Evolutionary conservation across 1,139 yeast species (phyloP).

Genomic region (Suhomyces choctaworum): DNA sequence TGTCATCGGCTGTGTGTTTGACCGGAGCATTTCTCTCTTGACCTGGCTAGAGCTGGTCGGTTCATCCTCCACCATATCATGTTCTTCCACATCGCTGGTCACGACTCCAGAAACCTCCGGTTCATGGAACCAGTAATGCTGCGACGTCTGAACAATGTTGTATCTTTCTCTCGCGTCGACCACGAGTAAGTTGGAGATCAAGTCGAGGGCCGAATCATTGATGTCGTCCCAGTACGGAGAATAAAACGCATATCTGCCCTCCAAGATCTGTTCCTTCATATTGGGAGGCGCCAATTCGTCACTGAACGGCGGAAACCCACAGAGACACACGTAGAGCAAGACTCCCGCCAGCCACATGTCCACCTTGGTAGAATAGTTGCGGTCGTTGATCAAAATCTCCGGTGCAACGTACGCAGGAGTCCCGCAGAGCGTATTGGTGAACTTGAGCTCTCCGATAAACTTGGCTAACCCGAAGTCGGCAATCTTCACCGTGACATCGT

Average conservation of each 20-base stretch:
- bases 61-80: conserved; percentile 11
- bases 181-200: conserved; percentile 60
- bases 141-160: conserved; percentile 50
- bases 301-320: conserved; percentile 85
- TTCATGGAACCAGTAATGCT: conserved; percentile 59
- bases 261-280: conserved; percentile 70
- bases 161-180: conserved; percentile 57
- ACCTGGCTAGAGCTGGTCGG: conserved; percentile 2
- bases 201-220: conserved; percentile 61
- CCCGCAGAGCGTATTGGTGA: conserved; percentile 31
- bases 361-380: conserved; percentile 68
- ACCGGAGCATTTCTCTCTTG: conserved; percentile 6
- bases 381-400: conserved; percentile 56
- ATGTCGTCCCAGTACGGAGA: conserved; percentile 81
- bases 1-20: conserved; percentile 37
- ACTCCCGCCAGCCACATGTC: conserved; percentile 86
- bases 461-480: conserved; percentile 58
- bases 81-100: conserved; percentile 7
- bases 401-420: conserved; percentile 62
- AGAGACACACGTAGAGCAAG: conserved; percentile 68
- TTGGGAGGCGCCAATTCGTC: conserved; percentile 79
- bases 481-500: conserved; percentile 65
- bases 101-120: conserved; percentile 3
- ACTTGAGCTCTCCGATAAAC: conserved; percentile 30
- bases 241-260: conserved; percentile 69